Percentiles rank a stretch among this genome's conserved stretches.
Evolutionary conservation across 305 asterid genomes (phyloP).

Genomic region (Fraxinus velutina): DNA sequence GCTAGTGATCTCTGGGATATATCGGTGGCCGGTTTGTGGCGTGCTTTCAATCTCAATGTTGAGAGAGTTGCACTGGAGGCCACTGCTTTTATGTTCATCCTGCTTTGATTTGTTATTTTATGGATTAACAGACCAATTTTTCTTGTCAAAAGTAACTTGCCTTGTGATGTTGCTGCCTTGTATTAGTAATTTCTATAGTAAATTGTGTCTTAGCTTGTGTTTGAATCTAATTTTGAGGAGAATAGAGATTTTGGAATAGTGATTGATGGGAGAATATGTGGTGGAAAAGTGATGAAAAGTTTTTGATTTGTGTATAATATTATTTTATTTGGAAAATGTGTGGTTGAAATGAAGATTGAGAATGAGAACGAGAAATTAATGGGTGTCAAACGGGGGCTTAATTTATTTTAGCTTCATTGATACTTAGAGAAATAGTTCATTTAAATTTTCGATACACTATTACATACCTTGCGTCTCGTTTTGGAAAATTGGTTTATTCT

Average conservation of each 20-base stretch:
- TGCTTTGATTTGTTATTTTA: slow-evolving; percentile 42
- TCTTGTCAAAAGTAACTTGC: slow-evolving; percentile 17
- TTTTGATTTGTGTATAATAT: no score
- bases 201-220: slow-evolving; percentile 6
- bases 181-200: slow-evolving; percentile 22
- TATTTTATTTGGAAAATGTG: no score
- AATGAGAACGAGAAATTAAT: no score
- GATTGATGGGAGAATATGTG: no score
- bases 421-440: not conserved
- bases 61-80: slow-evolving; percentile 43
- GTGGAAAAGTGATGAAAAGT: no score
- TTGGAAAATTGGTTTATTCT: not conserved
- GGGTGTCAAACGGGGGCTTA: no score
- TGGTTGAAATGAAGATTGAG: no score
- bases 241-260: no score
- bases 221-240: no score
- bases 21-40: slow-evolving; percentile 32
- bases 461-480: not conserved
- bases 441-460: not conserved
- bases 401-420: not conserved
- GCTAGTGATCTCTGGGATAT: slow-evolving; percentile 39
- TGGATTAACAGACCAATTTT: slow-evolving; percentile 43
- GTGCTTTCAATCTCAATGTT: slow-evolving; percentile 34
- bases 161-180: slow-evolving; percentile 35
- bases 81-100: slow-evolving; percentile 47